phyloP scores from a whole-genome alignment of 805 yeast species.

The Saccharomycopsis sp. region DNA sequence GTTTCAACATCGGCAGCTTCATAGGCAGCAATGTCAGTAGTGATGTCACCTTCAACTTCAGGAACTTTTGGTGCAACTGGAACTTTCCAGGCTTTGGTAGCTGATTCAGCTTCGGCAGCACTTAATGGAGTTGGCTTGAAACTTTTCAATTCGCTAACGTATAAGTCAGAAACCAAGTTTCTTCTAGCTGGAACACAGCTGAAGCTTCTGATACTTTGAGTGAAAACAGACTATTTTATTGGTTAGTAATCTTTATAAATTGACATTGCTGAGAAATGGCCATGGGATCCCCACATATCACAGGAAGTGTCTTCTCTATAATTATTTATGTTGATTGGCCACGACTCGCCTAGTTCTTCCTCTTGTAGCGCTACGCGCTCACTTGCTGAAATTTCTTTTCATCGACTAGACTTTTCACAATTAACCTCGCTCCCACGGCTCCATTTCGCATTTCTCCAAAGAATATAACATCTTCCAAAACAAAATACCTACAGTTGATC shows the following conservation, averaged over 20 bases:
- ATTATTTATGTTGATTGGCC: no score
- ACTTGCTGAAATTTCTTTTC: neutral
- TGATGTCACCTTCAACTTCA: slow-evolving; percentile 58
- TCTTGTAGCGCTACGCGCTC: neutral
- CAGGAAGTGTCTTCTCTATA: no score
- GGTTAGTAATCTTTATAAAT: neutral
- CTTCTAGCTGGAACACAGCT: slow-evolving; percentile 30
- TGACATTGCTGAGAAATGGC: no score
- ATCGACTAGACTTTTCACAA: neutral
- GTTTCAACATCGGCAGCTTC: slow-evolving; percentile 72
- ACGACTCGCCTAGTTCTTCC: neutral
- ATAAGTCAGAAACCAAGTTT: slow-evolving; percentile 74
- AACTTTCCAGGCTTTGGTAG: slow-evolving; percentile 75
- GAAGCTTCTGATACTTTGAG: slow-evolving; percentile 30
- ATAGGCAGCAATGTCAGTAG: slow-evolving; percentile 60
- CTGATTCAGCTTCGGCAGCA: slow-evolving; percentile 67
- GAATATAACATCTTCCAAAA: no score
- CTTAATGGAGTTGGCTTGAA: slow-evolving; percentile 79
- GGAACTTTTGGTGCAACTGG: slow-evolving; percentile 80
- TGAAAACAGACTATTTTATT: slow-evolving; percentile 15
- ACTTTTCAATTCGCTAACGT: slow-evolving; percentile 77
- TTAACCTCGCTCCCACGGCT: no score
- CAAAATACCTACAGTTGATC: slow-evolving; percentile 19
- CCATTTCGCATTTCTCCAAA: no score
- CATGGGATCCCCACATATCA: no score